Evolutionary conservation across 306 rosid genomes (phyloP).

Genomic region (Acacia melanoxylon): DNA sequence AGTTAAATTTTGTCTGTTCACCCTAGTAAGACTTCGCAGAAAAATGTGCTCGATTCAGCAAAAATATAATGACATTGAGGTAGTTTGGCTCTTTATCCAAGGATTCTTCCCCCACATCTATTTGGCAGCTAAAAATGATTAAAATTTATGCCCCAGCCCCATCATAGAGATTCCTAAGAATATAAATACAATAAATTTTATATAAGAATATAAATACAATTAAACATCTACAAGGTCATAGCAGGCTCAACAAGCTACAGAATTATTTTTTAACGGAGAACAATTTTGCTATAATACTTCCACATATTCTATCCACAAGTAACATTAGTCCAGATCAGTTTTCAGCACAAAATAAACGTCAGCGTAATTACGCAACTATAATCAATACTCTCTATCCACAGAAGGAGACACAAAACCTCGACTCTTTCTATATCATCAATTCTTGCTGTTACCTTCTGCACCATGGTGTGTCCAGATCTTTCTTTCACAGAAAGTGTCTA

Average conservation of each 20-base stretch:
- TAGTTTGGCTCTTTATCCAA: slow-evolving; percentile 18
- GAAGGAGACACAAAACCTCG: not conserved
- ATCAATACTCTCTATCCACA: not conserved
- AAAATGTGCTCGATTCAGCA: slow-evolving; percentile 3
- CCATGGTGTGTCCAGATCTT: not conserved
- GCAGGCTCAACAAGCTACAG: not conserved
- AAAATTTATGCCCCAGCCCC: not conserved
- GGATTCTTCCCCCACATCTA: not conserved
- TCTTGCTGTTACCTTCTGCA: not conserved
- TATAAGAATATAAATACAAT: not conserved
- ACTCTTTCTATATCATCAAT: not conserved
- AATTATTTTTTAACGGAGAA: not conserved
- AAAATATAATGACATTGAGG: not conserved
- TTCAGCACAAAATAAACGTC: not conserved
- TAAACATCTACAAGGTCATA: not conserved
- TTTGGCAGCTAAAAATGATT: slow-evolving; percentile 1
- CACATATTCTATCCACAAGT: not conserved
- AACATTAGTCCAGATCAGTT: not conserved
- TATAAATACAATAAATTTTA: not conserved
- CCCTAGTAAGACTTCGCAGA: not conserved
- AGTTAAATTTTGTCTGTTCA: not conserved
- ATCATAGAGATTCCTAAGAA: not conserved
- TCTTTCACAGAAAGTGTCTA: not conserved
- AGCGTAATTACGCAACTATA: not conserved
- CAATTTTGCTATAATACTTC: not conserved